A percentile compares a stretch with the other conserved stretches of the same genome.
These are phyloP conservation scores for Huntiella decipiens DNA, from an alignment of 2,329 filamentous ascomycete species.

Conservation along the genomic window DNA sequence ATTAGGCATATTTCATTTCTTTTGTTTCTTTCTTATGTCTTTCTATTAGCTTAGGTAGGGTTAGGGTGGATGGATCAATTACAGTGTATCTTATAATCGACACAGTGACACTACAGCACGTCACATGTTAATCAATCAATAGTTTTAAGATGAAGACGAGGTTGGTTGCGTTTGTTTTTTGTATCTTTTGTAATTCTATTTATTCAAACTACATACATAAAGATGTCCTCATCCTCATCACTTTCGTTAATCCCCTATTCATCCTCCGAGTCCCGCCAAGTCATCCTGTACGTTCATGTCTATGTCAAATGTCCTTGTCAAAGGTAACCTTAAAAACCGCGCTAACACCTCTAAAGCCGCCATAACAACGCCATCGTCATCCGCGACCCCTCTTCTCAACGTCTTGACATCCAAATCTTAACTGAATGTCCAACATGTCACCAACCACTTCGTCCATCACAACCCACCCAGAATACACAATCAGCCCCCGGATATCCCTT, in stretches of 20 bases:
- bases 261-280: slow-evolving; percentile 52
- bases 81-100: background rate
- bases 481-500: no score
- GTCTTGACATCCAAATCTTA: slow-evolving; percentile 62
- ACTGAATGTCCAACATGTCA: slow-evolving; percentile 84
- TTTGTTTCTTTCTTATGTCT: slow-evolving; percentile 2
- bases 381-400: slow-evolving; percentile 66
- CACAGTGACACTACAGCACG: no score
- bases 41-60: background rate
- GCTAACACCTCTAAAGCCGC: slow-evolving; percentile 36
- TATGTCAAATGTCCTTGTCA: background rate
- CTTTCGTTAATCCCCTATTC: slow-evolving; percentile 63
- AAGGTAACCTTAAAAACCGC: background rate
- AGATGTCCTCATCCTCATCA: background rate
- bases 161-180: background rate
- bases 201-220: background rate
- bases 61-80: background rate
- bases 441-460: slow-evolving; percentile 40
- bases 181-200: background rate
- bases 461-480: slow-evolving; percentile 20
- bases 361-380: slow-evolving; percentile 87
- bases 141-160: no score
- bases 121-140: no score
- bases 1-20: background rate
- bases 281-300: slow-evolving; percentile 49